Evolutionary conservation across 495 filamentous ascomycete genomes (phyloP), one percentile per base, ranked within the genome.

Genomic region (Paragyromitra xinjiangensis): DNA sequence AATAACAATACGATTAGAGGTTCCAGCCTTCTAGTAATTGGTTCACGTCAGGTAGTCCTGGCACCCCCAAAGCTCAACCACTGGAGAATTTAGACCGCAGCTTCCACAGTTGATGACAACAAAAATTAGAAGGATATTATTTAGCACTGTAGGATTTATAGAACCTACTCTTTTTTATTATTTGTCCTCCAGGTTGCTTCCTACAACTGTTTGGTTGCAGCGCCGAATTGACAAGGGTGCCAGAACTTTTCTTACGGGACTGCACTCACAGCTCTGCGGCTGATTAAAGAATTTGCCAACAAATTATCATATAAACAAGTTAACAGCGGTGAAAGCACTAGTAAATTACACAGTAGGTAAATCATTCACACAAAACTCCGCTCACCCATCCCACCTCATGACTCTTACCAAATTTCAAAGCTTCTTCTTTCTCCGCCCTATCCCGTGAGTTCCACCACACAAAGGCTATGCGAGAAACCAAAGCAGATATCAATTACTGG

Each of bases 401-500:
- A 51, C 24, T 56, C 7, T 22, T 56, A 56, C 19, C 53, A 56
- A 51, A 4, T 34, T 8, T 22, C 24, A 29, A 56, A 56, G 9
- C 8, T 2, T 6, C 12, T 59, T 59, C 26, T 29, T 6, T 59
- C 14, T 14, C 24, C 3, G 2, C 37, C 6, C 4, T 12, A 9
- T 14, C n/a, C 19, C 6, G 22, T 14, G 24, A 29, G 14, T 45
- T 64, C 19, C 45, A 45, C 12, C 29, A 4, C 19, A n/a, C 29
- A 64, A 22, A 37, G 37, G 16, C 1, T 50, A 75, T 19, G n/a
- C 34, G 12, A 39, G 56, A 71, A 69, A 69, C 66, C 77, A 29
- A 75, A 73, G 6, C 77, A 73, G 37, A 73, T 24, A 61, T 16
- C 53, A 50, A 55, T 64, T 19, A 59, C 7, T 3, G 6, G 59